Conservation (phyloP, 805 yeast species). For the Myxozyma melibiosi region DNA sequence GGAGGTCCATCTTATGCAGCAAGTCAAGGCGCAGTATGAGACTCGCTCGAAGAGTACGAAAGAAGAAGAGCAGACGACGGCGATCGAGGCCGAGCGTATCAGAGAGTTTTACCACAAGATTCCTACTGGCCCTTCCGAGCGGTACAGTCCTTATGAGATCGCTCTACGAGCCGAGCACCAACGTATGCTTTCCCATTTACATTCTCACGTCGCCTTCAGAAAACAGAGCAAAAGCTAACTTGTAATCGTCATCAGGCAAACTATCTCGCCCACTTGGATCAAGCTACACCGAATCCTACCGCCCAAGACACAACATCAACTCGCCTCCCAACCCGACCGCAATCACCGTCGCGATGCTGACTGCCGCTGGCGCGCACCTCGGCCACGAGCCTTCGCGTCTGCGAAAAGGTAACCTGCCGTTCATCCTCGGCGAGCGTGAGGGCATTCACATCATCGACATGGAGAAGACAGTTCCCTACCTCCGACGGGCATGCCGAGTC, state of each 20-base stretch:
- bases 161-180: too few relatives aligned
- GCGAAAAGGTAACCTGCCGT: constrained; percentile 82
- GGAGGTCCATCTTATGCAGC: not conserved
- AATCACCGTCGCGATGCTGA: constrained; percentile 65
- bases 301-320: constrained; percentile 9
- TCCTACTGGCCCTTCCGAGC: too few relatives aligned
- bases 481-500: constrained; percentile 84
- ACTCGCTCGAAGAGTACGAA: not conserved
- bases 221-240: not conserved
- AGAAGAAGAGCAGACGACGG: too few relatives aligned
- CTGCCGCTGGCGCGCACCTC: constrained; percentile 93
- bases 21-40: not conserved
- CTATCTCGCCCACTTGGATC: constrained; percentile 22
- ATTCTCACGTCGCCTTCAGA: not conserved
- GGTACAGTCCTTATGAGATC: too few relatives aligned
- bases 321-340: constrained; percentile 40
- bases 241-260: not conserved
- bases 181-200: constrained; percentile 21
- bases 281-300: constrained; percentile 5
- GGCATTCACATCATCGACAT: constrained; percentile 91
- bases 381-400: constrained; percentile 68
- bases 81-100: too few relatives aligned
- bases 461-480: constrained; percentile 73
- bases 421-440: constrained; percentile 80
- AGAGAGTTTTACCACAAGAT: too few relatives aligned